Base-by-base conservation (phyloP, 2,329 filamentous ascomycete genomes). In the Exophiala spinifera region DNA sequence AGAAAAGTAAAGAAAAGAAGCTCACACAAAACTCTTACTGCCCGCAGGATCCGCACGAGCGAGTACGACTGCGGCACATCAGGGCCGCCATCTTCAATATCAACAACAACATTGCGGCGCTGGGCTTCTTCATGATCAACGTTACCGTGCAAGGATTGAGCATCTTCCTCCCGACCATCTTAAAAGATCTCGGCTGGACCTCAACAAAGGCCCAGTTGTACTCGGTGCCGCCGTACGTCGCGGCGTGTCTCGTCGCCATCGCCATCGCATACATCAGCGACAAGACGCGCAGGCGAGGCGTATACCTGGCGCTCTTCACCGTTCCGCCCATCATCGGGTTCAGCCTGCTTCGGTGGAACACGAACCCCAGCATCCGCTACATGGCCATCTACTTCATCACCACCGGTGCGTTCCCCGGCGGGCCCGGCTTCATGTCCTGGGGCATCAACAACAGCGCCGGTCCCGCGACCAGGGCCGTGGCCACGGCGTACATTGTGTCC, bases 381-480 rank as follows among this genome's bases (percentile, higher is more conserved):
- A 86, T 77, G 0, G 88, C 87, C 0, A 79, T 96, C 0, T 95
- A 94, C 75, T 75, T 96, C 28, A 82, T 94, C 45, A 86, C 88
- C 1, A 85, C 85, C 74, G 89, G 89, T 46, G 80, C 82, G 0
- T 96, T 95, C 72, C 85, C 84, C 1, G 88, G 91, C n/a, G 91
- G 96, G 87, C 91, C 91, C 0, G 85, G 96, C 28, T 82, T 91
- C 39, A 82, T 91, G 7, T 90, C 87, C 69, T 91, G 87, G 87
- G 91, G 87, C 70, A 86, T 86, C 63, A 89, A 90, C 82, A 91
- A 49, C 34, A 20, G 31, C 7, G 46, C 28, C 11, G 21, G 21
- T 15, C 46, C 46, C 3, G 46, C 46, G 2, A 40, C 46, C 3
- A 78, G 87, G 37, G 79, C 84, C 5, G 81, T 91, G 14, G 87